Evolutionary conservation across 768 basidiomycete species (phyloP).

Genomic region (Leccinum imitatum): DNA sequence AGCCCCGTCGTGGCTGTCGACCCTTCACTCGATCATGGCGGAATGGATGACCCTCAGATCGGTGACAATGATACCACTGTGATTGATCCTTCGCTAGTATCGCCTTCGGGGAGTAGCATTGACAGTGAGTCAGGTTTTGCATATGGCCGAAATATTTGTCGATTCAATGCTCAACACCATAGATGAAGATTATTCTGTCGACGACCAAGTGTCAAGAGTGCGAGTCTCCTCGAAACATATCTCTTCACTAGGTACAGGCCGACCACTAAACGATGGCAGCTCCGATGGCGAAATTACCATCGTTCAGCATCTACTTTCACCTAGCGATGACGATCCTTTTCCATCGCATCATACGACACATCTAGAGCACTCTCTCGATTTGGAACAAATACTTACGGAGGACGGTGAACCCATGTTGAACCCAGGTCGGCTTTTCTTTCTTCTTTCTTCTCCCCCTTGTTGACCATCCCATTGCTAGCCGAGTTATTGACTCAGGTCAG

Average conservation of each 20-base stretch:
- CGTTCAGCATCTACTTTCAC: constrained; percentile 22
- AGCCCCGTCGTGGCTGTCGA: constrained; percentile 28
- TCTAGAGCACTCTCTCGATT: constrained; percentile 40
- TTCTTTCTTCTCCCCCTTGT: neutral
- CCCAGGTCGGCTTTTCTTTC: constrained; percentile 48
- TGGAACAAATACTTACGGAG: constrained; percentile 59
- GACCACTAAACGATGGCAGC: constrained; percentile 9
- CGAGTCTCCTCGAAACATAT: constrained; percentile 11
- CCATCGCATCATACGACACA: constrained; percentile 20
- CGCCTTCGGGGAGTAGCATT: constrained; percentile 14
- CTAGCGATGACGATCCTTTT: constrained; percentile 27
- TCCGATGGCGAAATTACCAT: constrained; percentile 16
- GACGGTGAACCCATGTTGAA: constrained; percentile 69
- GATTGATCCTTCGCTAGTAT: constrained; percentile 41
- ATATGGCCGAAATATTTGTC: constrained; percentile 30
- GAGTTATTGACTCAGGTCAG: constrained; percentile 64
- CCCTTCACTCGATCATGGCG: constrained; percentile 20
- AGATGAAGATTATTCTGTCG: constrained; percentile 27
- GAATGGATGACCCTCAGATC: constrained; percentile 15
- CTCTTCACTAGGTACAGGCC: constrained; percentile 9
- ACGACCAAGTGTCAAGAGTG: constrained; percentile 8
- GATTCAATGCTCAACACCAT: constrained; percentile 37
- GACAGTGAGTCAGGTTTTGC: constrained; percentile 21
- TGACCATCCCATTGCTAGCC: constrained; percentile 30
- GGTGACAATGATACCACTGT: constrained; percentile 23